Evolutionary conservation across 2,329 filamentous ascomycete genomes (phyloP).

Genomic region (Aspergillus phoenicis): DNA sequence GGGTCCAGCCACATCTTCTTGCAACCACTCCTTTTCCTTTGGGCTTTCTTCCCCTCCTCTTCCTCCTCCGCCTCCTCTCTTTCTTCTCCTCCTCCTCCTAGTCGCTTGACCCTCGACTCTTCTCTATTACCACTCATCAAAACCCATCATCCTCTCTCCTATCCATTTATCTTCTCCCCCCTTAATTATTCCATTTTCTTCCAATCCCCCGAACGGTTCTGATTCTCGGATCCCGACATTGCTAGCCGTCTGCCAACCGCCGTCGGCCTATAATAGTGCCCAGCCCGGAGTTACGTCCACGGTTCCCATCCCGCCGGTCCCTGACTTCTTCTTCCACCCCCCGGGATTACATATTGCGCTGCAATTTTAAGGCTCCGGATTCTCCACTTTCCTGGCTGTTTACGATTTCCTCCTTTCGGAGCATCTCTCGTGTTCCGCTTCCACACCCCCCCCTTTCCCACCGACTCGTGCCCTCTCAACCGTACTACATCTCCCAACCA

Average conservation of each 20-base stretch:
- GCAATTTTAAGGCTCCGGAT: slow-evolving; percentile 12
- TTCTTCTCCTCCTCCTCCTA: slow-evolving; percentile 7
- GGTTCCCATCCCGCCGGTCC: slow-evolving; percentile 23
- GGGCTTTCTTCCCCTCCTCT: slow-evolving; percentile 13
- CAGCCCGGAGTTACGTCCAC: slow-evolving; percentile 21
- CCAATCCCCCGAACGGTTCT: background rate
- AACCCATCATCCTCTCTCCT: background rate
- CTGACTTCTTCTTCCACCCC: slow-evolving; percentile 5
- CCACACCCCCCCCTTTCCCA: slow-evolving; percentile 20
- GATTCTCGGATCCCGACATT: background rate
- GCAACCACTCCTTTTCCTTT: slow-evolving; percentile 14
- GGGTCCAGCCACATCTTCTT: slow-evolving; percentile 12
- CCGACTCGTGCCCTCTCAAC: slow-evolving; percentile 8
- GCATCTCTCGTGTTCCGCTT: slow-evolving; percentile 15
- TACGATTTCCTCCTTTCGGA: slow-evolving; percentile 39
- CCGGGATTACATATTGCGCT: slow-evolving; percentile 23
- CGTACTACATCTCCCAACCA: slow-evolving; percentile 3
- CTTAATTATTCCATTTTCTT: background rate
- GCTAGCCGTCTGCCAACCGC: slow-evolving; percentile 2
- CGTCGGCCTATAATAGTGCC: slow-evolving; percentile 9
- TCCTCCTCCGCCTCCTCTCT: slow-evolving; percentile 5
- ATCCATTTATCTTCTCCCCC: background rate
- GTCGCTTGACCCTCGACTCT: background rate
- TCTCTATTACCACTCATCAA: slow-evolving; percentile 4
- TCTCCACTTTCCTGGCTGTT: slow-evolving; percentile 33